Base-by-base conservation (phyloP, 176 grass and related monocot species). In the Melocanna baccifera region DNA sequence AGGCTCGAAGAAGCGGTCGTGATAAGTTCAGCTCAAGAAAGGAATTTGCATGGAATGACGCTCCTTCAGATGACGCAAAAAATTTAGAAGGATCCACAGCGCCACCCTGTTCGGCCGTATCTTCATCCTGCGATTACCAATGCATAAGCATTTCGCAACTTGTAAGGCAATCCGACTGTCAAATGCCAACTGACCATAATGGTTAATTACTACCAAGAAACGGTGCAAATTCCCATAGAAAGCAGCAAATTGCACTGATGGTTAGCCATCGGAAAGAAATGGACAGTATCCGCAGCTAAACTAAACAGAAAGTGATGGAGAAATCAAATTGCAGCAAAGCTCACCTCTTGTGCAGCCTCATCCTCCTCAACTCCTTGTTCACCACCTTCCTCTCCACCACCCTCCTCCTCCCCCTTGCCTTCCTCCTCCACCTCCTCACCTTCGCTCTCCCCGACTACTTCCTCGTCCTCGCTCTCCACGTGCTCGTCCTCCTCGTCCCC, bases 11-110 rank as follows among this genome's bases (percentile, higher is more conserved):
- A 50, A 98, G 91, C 5, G 93, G 91, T 3, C 96, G 89, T 62
- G 96, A 98, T 66, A 98, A 78, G 79, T 98, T 95, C 48, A 98
- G 83, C 42, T 95, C 93, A 57, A 93, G 82, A 84, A 98, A 98
- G 22, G 93, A 98, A 85, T 95, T 95, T 79, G 96, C 89, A 90
- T 92, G 83, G 72, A 98, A 98, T 0, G 96, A 98, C 46, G 91
- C 89, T 86, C 91, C 91, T 64, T 98, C 91, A 0, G 91, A 91
- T 1, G 93, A 90, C 16, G 91, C 82, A 46, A 98, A 98, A 73
- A 93, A 98, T 4, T 92, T 77, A 19, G 69, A 59, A 37, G 89
- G 69, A 5, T 83, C 86, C 34, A 71, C 46, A 11, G 64, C 11
- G 3, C 15, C 50, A 61, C 48, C 59, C 25, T 83, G 47, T 25